Evolutionary conservation across 805 yeast species (phyloP).

Genomic region (Hanseniaspora vineae): DNA sequence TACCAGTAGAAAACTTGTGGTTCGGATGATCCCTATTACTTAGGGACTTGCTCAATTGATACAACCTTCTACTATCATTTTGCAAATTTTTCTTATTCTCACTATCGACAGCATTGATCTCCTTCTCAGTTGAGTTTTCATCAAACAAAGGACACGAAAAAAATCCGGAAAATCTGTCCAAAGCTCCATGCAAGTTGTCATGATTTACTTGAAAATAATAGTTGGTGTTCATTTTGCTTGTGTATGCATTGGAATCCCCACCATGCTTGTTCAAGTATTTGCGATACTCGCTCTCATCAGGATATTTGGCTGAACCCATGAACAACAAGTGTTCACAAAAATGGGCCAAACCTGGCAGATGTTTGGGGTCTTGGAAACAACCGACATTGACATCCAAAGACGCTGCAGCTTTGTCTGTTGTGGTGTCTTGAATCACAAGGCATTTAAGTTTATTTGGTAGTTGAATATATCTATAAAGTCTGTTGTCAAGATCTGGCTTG

Average conservation of each 20-base stretch:
- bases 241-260: conserved; percentile 86
- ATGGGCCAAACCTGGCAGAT: conserved; percentile 66
- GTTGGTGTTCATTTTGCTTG: conserved; percentile 80
- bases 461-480: conserved; percentile 56
- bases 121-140: conserved; percentile 71
- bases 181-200: conserved; percentile 68
- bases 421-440: conserved; percentile 52
- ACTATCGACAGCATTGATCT: conserved; percentile 87
- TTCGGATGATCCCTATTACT: conserved; percentile 72
- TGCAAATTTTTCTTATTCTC: conserved; percentile 92
- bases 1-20: conserved; percentile 85
- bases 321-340: conserved; percentile 62
- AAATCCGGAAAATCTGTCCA: conserved; percentile 88
- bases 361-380: conserved; percentile 52
- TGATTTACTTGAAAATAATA: conserved; percentile 78
- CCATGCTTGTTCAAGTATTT: conserved; percentile 70
- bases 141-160: conserved; percentile 74
- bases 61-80: conserved; percentile 77
- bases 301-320: conserved; percentile 72
- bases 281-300: conserved; percentile 65
- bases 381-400: conserved; percentile 72
- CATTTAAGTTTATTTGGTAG: conserved; percentile 47
- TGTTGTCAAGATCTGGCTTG: conserved; percentile 49
- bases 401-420: conserved; percentile 67
- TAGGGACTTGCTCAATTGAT: conserved; percentile 67